phyloP scores from a whole-genome alignment of 2,329 filamentous ascomycete species.

The Aurifilum marmelostoma region DNA sequence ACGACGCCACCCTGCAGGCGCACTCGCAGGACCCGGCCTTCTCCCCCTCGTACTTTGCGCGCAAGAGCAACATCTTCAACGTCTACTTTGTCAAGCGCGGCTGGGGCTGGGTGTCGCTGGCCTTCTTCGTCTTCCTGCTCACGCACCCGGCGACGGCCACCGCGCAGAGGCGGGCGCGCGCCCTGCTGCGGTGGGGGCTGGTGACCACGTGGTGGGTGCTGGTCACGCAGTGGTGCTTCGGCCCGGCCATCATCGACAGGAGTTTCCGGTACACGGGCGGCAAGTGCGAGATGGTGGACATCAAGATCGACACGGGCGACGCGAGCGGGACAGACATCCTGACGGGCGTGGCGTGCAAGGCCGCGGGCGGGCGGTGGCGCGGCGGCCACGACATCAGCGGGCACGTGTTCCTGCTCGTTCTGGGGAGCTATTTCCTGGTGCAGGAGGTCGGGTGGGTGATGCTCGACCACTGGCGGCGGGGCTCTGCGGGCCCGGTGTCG shows the following conservation, averaged over 20 bases:
- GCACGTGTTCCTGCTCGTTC: slow-evolving; percentile 88
- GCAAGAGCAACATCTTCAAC: slow-evolving; percentile 93
- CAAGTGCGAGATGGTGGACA: slow-evolving; percentile 67
- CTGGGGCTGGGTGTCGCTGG: slow-evolving; percentile 86
- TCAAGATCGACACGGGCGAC: slow-evolving; percentile 50
- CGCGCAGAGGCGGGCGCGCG: slow-evolving; percentile 53
- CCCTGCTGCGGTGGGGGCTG: slow-evolving; percentile 65
- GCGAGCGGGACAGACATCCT: slow-evolving; percentile 53
- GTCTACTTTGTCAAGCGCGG: slow-evolving; percentile 91
- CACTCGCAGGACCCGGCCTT: slow-evolving; percentile 55
- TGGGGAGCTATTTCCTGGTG: slow-evolving; percentile 79
- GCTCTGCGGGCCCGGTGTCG: slow-evolving; percentile 36
- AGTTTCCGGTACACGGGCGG: slow-evolving; percentile 89
- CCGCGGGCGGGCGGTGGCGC: slow-evolving; percentile 79
- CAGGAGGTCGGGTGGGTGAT: slow-evolving; percentile 74
- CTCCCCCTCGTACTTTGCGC: slow-evolving; percentile 86
- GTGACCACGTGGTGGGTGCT: slow-evolving; percentile 81
- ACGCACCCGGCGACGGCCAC: slow-evolving; percentile 62
- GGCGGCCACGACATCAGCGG: slow-evolving; percentile 97
- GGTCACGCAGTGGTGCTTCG: slow-evolving; percentile 97
- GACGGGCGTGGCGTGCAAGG: slow-evolving; percentile 80
- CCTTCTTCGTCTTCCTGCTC: slow-evolving; percentile 71
- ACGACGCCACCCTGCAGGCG: slow-evolving; percentile 65
- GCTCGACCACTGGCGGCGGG: slow-evolving; percentile 44
- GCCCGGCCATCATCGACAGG: slow-evolving; percentile 85